A percentile compares a stretch with the other conserved stretches of the same genome.
Evolutionary conservation across 345 rosid genomes (phyloP).

Genomic region (Psidium friedrichsthalianum): DNA sequence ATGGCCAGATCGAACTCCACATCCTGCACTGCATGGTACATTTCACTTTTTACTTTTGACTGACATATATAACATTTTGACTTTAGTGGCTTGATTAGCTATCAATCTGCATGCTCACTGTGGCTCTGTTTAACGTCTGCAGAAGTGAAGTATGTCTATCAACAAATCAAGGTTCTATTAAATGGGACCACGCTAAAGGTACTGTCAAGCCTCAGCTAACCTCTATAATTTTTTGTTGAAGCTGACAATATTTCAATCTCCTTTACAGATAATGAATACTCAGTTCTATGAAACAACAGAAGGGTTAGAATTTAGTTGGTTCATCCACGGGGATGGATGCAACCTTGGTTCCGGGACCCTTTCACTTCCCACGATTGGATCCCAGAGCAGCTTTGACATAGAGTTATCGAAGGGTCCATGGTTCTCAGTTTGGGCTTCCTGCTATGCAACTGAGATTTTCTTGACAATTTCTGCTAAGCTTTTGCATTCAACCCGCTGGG

Average conservation of each 20-base stretch:
- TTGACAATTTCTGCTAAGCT: conserved; percentile 54
- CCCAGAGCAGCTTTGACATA: conserved; percentile 56
- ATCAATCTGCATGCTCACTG: conserved; percentile 10
- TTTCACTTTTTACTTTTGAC: neutral
- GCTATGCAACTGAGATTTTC: conserved; percentile 49
- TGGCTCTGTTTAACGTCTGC: conserved; percentile 19
- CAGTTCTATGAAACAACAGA: conserved; percentile 59
- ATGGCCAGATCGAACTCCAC: conserved; percentile 97
- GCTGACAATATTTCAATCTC: neutral
- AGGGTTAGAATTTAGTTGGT: conserved; percentile 70
- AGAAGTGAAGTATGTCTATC: conserved; percentile 89
- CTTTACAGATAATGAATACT: conserved; percentile 60
- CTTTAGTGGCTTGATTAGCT: neutral
- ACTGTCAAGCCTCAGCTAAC: neutral
- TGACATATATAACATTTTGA: neutral
- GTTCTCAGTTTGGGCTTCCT: conserved; percentile 62
- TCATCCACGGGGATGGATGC: conserved; percentile 55
- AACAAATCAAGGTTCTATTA: conserved; percentile 66
- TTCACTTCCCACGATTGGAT: conserved; percentile 47
- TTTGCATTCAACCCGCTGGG: conserved; percentile 54
- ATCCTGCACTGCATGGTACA: conserved; percentile 86
- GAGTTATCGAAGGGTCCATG: conserved; percentile 80
- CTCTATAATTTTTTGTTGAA: neutral
- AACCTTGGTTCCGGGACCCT: conserved; percentile 65
- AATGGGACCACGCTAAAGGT: conserved; percentile 49